Percentiles rank a stretch among this genome's conserved stretches.
Conservation (phyloP, 495 filamentous ascomycete genomes). For the Hyaloscypha bicolor region DNA sequence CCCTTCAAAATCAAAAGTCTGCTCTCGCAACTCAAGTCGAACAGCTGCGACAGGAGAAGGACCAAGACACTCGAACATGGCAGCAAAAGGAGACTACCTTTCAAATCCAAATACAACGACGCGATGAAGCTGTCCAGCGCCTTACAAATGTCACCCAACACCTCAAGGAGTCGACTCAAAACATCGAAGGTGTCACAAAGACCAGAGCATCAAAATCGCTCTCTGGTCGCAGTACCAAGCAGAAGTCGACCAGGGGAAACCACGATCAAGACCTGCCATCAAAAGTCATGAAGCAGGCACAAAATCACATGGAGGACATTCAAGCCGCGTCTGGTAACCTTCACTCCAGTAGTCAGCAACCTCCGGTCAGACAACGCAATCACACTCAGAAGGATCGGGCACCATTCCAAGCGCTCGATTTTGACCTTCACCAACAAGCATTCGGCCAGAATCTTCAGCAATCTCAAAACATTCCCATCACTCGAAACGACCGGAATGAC, state of each 20-base stretch:
- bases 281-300: slow-evolving; percentile 10
- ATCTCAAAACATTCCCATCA: not conserved
- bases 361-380: not conserved
- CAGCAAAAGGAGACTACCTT: slow-evolving; percentile 3
- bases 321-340: not conserved
- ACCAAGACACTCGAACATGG: not conserved
- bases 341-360: not conserved
- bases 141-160: slow-evolving; percentile 6
- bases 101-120: slow-evolving; percentile 8
- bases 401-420: not conserved
- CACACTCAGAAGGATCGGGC: not conserved
- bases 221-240: slow-evolving; percentile 1
- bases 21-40: not conserved
- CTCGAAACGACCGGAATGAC: not conserved
- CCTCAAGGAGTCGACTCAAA: slow-evolving; percentile 8
- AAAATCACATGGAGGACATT: slow-evolving; percentile 13
- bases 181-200: not conserved
- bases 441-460: not conserved
- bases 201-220: not conserved
- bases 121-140: not conserved
- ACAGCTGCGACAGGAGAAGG: not conserved
- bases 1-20: slow-evolving; percentile 1
- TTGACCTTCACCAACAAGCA: not conserved
- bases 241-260: not conserved
- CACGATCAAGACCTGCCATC: not conserved